Conservation (phyloP, 78 protist species). For the Dictyostelium intermedium region DNA sequence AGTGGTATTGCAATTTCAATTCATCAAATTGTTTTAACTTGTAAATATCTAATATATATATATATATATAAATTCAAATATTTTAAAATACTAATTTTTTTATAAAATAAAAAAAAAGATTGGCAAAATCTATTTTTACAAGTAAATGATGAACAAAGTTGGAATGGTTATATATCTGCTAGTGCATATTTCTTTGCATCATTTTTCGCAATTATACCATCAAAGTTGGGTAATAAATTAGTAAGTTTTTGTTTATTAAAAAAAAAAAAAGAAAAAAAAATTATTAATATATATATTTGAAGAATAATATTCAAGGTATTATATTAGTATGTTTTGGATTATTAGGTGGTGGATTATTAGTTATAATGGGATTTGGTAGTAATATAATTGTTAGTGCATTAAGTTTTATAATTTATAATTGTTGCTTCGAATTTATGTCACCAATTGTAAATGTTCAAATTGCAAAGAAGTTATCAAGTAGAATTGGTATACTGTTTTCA, state of each 20-base stretch:
- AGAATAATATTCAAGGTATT: conserved; percentile 26
- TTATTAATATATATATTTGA: background rate
- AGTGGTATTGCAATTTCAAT: conserved; percentile 63
- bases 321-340: conserved; percentile 34
- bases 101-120: too few relatives aligned
- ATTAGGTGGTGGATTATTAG: conserved; percentile 21
- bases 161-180: conserved; percentile 49
- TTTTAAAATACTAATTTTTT: too few relatives aligned
- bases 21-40: conserved; percentile 65
- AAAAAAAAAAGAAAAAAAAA: background rate
- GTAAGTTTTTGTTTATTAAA: background rate
- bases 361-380: conserved; percentile 40
- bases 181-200: conserved; percentile 60
- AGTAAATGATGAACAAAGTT: conserved; percentile 21
- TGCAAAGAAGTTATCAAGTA: conserved; percentile 24
- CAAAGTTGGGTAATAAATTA: conserved; percentile 22
- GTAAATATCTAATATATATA: background rate
- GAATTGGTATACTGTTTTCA: conserved; percentile 43
- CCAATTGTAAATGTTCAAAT: conserved; percentile 70
- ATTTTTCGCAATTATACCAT: conserved; percentile 41
- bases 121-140: conserved; percentile 49
- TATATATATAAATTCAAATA: background rate
- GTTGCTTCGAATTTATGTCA: conserved; percentile 64
- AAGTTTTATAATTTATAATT: conserved; percentile 40
- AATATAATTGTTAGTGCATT: conserved; percentile 12